phyloP scores from a whole-genome alignment of 805 yeast species.

The Ogataea paraovalis region DNA sequence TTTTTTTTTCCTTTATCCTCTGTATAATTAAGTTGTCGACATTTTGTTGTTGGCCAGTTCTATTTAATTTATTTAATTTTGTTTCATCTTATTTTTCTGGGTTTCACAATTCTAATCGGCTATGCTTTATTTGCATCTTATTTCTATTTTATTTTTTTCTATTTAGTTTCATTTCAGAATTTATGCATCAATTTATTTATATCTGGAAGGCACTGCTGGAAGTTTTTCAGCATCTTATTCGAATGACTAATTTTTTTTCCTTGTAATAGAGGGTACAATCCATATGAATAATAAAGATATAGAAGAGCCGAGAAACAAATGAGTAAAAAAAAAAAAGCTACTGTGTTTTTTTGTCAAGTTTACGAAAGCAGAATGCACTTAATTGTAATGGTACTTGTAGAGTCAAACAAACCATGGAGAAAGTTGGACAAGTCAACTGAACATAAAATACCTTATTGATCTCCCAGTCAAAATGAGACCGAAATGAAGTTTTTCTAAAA shows the following conservation, averaged over 20 bases:
- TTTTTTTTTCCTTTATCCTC: not conserved
- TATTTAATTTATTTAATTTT: not conserved
- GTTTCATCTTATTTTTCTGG: not conserved
- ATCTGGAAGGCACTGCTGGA: not conserved
- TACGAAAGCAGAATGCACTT: no score
- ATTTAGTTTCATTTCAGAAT: not conserved
- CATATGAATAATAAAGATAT: no score
- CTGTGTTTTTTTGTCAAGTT: no score
- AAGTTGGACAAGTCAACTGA: conserved; percentile 17
- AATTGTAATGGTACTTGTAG: conserved; percentile 23
- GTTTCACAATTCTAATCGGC: not conserved
- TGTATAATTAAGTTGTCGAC: not conserved
- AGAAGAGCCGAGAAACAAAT: not conserved
- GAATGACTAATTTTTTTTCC: not conserved
- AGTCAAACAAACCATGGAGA: conserved; percentile 14
- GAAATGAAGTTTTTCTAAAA: conserved; percentile 5
- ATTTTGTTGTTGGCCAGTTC: not conserved
- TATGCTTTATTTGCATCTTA: not conserved
- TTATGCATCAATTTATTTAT: not conserved
- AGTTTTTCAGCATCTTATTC: not conserved
- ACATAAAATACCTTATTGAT: conserved; percentile 16
- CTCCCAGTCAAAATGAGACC: conserved; percentile 27
- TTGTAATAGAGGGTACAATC: no score
- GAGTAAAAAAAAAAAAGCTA: not conserved
- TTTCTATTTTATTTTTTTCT: not conserved